These are phyloP conservation scores for Xylariaceae sp. DNA, from an alignment of 2,329 filamentous ascomycete species.

Conservation along the genomic window DNA sequence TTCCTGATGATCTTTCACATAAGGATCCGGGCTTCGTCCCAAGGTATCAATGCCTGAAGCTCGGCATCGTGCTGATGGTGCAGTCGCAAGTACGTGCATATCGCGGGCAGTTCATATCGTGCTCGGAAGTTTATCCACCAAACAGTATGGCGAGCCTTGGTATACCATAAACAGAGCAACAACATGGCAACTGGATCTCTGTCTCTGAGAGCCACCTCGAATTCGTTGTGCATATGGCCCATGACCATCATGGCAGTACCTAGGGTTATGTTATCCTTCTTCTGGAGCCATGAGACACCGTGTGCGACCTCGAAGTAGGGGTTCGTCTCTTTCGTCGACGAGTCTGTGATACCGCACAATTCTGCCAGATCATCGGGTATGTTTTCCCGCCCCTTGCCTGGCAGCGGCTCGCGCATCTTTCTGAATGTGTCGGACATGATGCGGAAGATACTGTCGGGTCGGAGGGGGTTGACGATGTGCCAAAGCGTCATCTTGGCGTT, in stretches of 20 bases:
- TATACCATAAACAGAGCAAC: slow-evolving; percentile 41
- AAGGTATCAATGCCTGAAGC: slow-evolving; percentile 31
- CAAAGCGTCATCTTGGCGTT: slow-evolving; percentile 36
- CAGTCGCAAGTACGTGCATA: slow-evolving; percentile 33
- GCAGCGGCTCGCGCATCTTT: slow-evolving; percentile 34
- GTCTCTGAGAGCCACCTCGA: slow-evolving; percentile 29
- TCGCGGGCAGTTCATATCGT: slow-evolving; percentile 40
- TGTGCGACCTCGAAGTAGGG: slow-evolving; percentile 38
- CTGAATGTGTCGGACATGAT: slow-evolving; percentile 33
- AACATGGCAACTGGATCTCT: slow-evolving; percentile 38
- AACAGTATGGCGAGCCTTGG: slow-evolving; percentile 36
- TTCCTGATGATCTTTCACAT: not conserved
- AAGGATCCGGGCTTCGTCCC: not conserved
- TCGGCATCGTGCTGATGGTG: slow-evolving; percentile 26
- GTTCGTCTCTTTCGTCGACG: slow-evolving; percentile 33
- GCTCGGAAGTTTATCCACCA: slow-evolving; percentile 43
- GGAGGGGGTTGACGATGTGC: slow-evolving; percentile 31
- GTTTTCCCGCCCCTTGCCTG: slow-evolving; percentile 22
- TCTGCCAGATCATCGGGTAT: slow-evolving; percentile 23
- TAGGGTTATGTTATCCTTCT: slow-evolving; percentile 27
- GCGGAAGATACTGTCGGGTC: slow-evolving; percentile 34
- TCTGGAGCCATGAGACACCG: slow-evolving; percentile 31
- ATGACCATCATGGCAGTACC: slow-evolving; percentile 33
- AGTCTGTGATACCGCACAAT: slow-evolving; percentile 23
- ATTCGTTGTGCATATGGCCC: slow-evolving; percentile 30